Percentiles rank a stretch among this genome's conserved stretches.
phyloP scores from a whole-genome alignment of 1,139 yeast genomes.

The Torulaspora pretoriensis region DNA sequence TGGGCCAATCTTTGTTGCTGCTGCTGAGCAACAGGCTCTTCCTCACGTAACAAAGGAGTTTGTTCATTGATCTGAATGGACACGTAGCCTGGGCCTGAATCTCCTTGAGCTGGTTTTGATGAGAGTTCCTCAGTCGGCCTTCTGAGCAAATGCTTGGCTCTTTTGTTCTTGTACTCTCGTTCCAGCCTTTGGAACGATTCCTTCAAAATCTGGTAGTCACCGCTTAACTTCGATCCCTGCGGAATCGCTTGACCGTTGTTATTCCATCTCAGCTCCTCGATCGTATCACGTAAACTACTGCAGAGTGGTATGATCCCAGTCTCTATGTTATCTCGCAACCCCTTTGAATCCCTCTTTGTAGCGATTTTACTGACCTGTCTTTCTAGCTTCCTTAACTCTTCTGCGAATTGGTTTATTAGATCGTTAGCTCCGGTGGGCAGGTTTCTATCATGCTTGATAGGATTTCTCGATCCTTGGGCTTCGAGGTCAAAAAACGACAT shows the following conservation, averaged over 20 bases:
- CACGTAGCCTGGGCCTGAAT: slow-evolving; percentile 24
- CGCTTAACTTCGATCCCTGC: slow-evolving; percentile 41
- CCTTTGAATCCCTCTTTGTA: slow-evolving; percentile 47
- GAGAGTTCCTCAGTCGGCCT: slow-evolving; percentile 18
- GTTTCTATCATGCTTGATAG: slow-evolving; percentile 23
- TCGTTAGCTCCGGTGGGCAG: slow-evolving; percentile 22
- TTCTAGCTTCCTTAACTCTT: slow-evolving; percentile 44
- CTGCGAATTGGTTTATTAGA: slow-evolving; percentile 43
- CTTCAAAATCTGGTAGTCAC: slow-evolving; percentile 43
- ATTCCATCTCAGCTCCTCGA: slow-evolving; percentile 31
- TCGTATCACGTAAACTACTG: slow-evolving; percentile 28
- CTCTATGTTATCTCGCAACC: slow-evolving; percentile 43
- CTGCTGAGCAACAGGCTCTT: slow-evolving; percentile 22
- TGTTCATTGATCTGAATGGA: slow-evolving; percentile 41
- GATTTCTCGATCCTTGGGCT: slow-evolving; percentile 42
- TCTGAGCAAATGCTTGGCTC: slow-evolving; percentile 35
- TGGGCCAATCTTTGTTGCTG: slow-evolving; percentile 37
- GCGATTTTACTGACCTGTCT: slow-evolving; percentile 53
- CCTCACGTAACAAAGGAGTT: slow-evolving; percentile 37
- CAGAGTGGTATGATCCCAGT: slow-evolving; percentile 27
- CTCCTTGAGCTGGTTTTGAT: slow-evolving; percentile 12
- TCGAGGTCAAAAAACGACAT: slow-evolving; percentile 68
- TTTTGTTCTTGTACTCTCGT: slow-evolving; percentile 39
- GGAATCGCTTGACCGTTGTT: slow-evolving; percentile 35
- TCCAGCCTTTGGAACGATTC: slow-evolving; percentile 40